Percentiles rank a stretch among this genome's conserved stretches.
These are phyloP conservation scores for Boletus rubroflammeus DNA, from an alignment of 768 basidiomycete genomes.

Conservation along the genomic window DNA sequence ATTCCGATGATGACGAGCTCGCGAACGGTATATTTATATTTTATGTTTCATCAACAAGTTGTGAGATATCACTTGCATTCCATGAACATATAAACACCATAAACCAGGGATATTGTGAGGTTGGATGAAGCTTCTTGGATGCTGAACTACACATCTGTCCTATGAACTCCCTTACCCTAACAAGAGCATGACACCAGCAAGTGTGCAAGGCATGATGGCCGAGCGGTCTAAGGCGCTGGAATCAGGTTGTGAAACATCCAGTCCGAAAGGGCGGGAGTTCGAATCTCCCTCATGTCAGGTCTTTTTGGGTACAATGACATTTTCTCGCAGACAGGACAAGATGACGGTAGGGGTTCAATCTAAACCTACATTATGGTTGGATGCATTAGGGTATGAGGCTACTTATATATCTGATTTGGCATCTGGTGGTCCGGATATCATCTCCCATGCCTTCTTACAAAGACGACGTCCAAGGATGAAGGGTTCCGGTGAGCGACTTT, in stretches of 20 bases:
- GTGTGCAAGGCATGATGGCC: constrained; percentile 52
- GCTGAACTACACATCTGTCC: no score
- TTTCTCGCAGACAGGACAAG: neutral
- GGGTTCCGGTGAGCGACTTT: constrained; percentile 61
- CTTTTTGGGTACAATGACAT: neutral
- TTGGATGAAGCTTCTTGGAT: no score
- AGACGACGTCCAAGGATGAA: constrained; percentile 41
- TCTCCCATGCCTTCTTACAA: constrained; percentile 39
- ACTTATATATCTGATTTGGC: constrained; percentile 24
- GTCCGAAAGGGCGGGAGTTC: constrained; percentile 36
- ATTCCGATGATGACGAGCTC: neutral
- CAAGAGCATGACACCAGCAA: no score
- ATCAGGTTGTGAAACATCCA: constrained; percentile 35
- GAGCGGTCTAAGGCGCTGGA: constrained; percentile 62
- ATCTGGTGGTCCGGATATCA: constrained; percentile 31
- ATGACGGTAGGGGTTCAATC: neutral
- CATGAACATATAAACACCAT: no score
- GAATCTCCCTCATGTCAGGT: constrained; percentile 33
- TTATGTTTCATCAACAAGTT: neutral
- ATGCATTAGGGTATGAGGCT: constrained; percentile 23
- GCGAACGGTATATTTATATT: neutral
- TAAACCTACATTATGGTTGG: constrained; percentile 4
- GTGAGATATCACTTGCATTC: no score
- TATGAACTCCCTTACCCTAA: neutral
- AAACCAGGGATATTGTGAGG: no score